A percentile compares a stretch with the other conserved stretches of the same genome.
Conservation (phyloP, 768 basidiomycete species). For the Russula sp. region DNA sequence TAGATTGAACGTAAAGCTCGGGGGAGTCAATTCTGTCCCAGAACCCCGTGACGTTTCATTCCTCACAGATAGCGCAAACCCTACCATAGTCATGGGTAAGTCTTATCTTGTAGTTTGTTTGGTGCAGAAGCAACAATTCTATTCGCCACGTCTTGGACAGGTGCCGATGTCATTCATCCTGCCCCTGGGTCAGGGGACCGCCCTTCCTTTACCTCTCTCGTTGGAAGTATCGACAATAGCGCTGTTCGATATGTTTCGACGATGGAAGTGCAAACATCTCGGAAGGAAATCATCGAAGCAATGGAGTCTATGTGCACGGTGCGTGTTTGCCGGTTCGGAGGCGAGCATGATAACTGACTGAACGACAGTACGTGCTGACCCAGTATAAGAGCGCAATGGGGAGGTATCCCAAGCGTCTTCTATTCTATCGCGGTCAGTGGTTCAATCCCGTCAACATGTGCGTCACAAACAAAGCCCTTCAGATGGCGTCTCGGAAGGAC, state of each 20-base stretch:
- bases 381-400: slow-evolving; percentile 53
- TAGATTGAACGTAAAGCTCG: slow-evolving; percentile 80
- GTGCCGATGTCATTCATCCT: slow-evolving; percentile 81
- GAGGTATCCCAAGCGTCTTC: slow-evolving; percentile 65
- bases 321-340: slow-evolving; percentile 6
- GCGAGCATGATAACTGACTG: background rate
- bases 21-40: slow-evolving; percentile 76
- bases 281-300: slow-evolving; percentile 74
- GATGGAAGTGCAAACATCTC: slow-evolving; percentile 58
- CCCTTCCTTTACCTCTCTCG: slow-evolving; percentile 77
- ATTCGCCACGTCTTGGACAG: slow-evolving; percentile 31
- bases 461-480: background rate
- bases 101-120: background rate
- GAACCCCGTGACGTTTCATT: slow-evolving; percentile 59
- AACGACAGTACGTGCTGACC: slow-evolving; percentile 42
- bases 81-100: slow-evolving; percentile 74
- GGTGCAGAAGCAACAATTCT: background rate
- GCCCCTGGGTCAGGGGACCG: slow-evolving; percentile 72
- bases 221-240: slow-evolving; percentile 72
- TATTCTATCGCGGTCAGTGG: slow-evolving; percentile 63
- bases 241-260: slow-evolving; percentile 65
- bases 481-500: slow-evolving; percentile 56
- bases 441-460: background rate
- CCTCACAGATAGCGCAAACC: slow-evolving; percentile 62
- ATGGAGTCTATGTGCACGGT: slow-evolving; percentile 61